phyloP scores from a whole-genome alignment of 2,329 filamentous ascomycete species.

The Fusarium subtropicale region DNA sequence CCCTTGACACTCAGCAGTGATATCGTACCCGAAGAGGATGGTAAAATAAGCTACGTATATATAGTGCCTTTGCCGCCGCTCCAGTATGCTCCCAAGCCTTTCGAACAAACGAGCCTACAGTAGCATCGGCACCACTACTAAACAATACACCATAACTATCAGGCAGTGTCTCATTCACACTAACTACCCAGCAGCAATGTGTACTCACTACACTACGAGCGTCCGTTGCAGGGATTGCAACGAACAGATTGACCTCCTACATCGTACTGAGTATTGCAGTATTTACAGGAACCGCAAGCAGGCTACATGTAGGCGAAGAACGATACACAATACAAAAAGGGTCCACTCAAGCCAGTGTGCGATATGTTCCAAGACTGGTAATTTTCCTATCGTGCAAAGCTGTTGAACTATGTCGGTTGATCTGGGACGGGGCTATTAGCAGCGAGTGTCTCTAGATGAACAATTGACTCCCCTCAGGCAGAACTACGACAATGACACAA shows the following conservation, averaged over 20 bases:
- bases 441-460: too few relatives aligned
- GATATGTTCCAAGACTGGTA: neutral
- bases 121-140: too few relatives aligned
- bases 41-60: too few relatives aligned
- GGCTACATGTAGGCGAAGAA: neutral
- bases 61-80: neutral
- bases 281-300: neutral
- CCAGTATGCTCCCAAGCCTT: fast-evolving
- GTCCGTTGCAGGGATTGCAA: slow-evolving; percentile 7
- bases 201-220: neutral
- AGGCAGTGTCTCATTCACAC: neutral
- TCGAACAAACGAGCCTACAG: neutral
- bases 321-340: neutral
- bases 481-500: too few relatives aligned
- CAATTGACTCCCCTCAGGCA: too few relatives aligned
- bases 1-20: neutral
- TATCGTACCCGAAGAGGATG: too few relatives aligned
- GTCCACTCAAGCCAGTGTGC: neutral
- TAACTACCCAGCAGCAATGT: slow-evolving; percentile 12
- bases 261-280: neutral
- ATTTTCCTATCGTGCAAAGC: neutral
- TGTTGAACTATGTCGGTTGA: neutral
- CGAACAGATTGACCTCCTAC: neutral
- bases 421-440: too few relatives aligned
- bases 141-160: too few relatives aligned